phyloP scores from a whole-genome alignment of 352 stramenopile genomes.

The Phytopythium montanum region DNA sequence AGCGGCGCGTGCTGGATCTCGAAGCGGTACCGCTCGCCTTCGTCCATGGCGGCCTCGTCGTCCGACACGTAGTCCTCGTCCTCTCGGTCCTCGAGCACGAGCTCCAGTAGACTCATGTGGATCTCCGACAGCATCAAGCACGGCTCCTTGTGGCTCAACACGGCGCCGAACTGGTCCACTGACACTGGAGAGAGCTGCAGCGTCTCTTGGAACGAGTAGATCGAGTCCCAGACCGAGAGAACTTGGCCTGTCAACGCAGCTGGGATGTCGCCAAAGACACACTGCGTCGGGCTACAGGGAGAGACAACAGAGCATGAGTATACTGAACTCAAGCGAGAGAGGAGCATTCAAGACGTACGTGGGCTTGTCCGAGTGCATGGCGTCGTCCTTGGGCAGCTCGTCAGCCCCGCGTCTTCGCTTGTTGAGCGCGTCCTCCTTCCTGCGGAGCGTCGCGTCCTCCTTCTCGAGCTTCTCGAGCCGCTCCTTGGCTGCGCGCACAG shows the following conservation, averaged over 20 bases:
- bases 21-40: constrained; percentile 74
- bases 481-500: constrained; percentile 69
- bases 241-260: constrained; percentile 43
- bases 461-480: constrained; percentile 87
- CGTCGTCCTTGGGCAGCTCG: constrained; percentile 35
- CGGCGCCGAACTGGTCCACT: constrained; percentile 60
- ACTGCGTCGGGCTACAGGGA: constrained; percentile 38
- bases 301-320: constrained; percentile 7
- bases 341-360: constrained; percentile 31
- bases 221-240: constrained; percentile 73
- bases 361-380: constrained; percentile 46
- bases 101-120: constrained; percentile 82
- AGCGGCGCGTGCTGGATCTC: constrained; percentile 77
- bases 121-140: constrained; percentile 66
- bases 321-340: no score
- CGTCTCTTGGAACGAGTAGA: constrained; percentile 69
- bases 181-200: constrained; percentile 57
- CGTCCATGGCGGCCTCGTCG: constrained; percentile 78
- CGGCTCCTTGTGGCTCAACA: constrained; percentile 35
- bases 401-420: constrained; percentile 73
- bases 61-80: constrained; percentile 87
- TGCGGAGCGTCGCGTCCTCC: constrained; percentile 66
- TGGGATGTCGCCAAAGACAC: constrained; percentile 50
- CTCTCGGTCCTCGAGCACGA: constrained; percentile 76
- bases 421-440: constrained; percentile 79